Conservation (phyloP, 2,329 filamentous ascomycete genomes). For the Clarireedia paspali region DNA sequence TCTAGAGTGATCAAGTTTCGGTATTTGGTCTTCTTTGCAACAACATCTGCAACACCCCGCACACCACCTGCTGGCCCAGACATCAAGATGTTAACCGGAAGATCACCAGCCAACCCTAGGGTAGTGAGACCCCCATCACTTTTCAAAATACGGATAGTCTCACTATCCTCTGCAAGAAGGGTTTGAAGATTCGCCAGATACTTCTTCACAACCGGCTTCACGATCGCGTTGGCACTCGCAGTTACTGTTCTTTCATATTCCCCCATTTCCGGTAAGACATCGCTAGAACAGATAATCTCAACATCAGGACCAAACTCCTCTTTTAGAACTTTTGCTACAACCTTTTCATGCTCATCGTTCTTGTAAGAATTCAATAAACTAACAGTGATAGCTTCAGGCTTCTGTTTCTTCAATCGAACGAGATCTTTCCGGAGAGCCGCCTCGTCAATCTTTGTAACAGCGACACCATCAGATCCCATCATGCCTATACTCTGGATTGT, state of each 20-base stretch:
- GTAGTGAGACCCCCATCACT: constrained; percentile 6
- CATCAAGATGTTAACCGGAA: background rate
- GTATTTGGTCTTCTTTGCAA: constrained; percentile 1
- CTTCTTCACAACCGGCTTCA: background rate
- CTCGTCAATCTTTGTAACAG: background rate
- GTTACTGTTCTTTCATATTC: constrained; percentile 1
- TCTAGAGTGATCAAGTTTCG: constrained; percentile 1
- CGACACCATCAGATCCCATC: background rate
- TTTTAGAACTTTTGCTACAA: background rate
- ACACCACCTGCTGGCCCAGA: background rate
- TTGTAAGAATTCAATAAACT: constrained; percentile 2
- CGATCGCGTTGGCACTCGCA: background rate
- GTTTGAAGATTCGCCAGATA: constrained; percentile 1
- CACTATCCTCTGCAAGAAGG: background rate
- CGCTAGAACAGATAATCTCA: constrained; percentile 4
- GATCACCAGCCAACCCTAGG: background rate
- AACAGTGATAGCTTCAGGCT: background rate
- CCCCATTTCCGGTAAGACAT: background rate
- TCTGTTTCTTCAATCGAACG: background rate
- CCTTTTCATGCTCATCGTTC: background rate
- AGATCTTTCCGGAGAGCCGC: background rate
- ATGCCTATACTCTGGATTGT: background rate
- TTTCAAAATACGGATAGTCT: constrained; percentile 3
- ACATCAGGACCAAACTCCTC: background rate
- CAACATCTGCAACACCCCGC: background rate